Percentiles rank a stretch among this genome's conserved stretches.
phyloP scores from a whole-genome alignment of 2,329 filamentous ascomycete species.

The Cercospora janseana region DNA sequence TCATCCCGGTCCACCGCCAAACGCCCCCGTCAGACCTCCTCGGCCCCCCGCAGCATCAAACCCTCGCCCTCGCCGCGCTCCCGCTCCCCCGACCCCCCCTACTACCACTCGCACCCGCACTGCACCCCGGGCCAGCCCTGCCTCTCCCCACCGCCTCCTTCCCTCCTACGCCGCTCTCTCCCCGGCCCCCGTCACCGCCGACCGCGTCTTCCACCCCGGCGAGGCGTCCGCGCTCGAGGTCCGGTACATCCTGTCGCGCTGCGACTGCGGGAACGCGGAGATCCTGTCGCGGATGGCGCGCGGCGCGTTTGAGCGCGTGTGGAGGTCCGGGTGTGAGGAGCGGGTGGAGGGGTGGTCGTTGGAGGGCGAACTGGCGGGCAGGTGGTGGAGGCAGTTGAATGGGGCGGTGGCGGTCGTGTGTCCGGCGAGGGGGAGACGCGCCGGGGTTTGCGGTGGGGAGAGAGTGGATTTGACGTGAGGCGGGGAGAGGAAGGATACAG shows the following conservation, averaged over 20 bases:
- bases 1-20: neutral
- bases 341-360: neutral
- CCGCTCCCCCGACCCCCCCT: neutral
- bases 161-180: neutral
- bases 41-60: neutral
- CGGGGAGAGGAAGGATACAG: neutral
- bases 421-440: neutral
- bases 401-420: neutral
- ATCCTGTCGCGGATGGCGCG: neutral
- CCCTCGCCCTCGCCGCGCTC: neutral
- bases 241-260: slow-evolving; percentile 9
- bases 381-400: slow-evolving; percentile 7
- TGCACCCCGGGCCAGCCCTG: neutral
- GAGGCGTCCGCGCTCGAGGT: slow-evolving; percentile 5
- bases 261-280: slow-evolving; percentile 11
- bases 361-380: slow-evolving; percentile 1
- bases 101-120: no score
- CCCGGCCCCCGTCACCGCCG: neutral
- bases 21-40: neutral
- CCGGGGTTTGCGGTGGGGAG: neutral
- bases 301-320: neutral
- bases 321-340: neutral
- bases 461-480: neutral
- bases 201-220: neutral
- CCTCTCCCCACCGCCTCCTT: neutral